Conservation (phyloP, 345 rosid species). For the Salix caprea region DNA sequence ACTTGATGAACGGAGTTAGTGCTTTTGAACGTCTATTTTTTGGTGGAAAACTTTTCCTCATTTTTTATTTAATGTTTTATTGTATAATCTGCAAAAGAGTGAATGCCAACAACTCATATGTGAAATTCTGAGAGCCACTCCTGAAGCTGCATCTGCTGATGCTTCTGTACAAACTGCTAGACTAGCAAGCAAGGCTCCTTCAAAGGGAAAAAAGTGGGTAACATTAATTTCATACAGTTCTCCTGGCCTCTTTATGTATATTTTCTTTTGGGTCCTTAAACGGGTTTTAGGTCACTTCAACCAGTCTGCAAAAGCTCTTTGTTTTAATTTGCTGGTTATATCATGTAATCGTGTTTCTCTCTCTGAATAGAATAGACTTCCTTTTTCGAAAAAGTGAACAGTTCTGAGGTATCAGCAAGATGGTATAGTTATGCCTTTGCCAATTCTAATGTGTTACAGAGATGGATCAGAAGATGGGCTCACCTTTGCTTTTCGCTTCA, state of each 20-base stretch:
- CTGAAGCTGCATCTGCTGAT: constrained; percentile 98
- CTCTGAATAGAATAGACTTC: background rate
- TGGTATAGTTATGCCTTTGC: constrained; percentile 18
- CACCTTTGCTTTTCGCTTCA: constrained; percentile 92
- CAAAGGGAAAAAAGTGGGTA: constrained; percentile 68
- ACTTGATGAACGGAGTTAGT: background rate
- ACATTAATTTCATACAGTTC: background rate
- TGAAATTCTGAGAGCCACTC: constrained; percentile 97
- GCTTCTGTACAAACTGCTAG: constrained; percentile 95
- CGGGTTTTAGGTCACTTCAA: background rate
- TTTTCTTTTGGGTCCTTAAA: background rate
- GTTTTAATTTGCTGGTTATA: background rate
- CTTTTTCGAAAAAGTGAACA: background rate
- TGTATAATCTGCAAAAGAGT: constrained; percentile 50
- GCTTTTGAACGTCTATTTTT: background rate
- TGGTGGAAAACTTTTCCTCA: background rate
- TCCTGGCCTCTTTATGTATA: background rate
- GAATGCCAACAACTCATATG: constrained; percentile 99
- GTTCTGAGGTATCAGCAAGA: background rate
- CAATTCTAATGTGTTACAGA: constrained; percentile 46
- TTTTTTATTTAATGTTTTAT: constrained; percentile 9
- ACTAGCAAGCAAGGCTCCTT: constrained; percentile 75
- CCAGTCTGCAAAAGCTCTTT: background rate
- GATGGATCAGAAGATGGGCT: constrained; percentile 87
- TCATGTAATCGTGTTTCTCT: background rate